These are phyloP conservation scores for Ceratocystis ficicola DNA, from an alignment of 2,329 filamentous ascomycete genomes.

Conservation along the genomic window DNA sequence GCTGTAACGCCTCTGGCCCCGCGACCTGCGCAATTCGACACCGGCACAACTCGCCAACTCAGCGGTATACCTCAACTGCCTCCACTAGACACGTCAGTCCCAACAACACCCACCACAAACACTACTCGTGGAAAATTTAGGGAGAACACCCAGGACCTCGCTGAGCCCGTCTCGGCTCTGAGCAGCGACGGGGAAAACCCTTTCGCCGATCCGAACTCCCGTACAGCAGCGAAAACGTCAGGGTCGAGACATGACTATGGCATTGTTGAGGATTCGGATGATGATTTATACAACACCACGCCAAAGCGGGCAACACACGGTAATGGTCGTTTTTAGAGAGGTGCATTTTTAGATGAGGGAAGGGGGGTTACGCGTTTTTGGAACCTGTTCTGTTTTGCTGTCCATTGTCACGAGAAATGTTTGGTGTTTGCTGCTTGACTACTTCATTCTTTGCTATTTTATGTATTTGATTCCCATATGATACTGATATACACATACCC, in stretches of 20 bases:
- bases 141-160: slow-evolving; percentile 26
- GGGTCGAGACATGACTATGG: slow-evolving; percentile 23
- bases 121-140: slow-evolving; percentile 29
- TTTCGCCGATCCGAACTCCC: slow-evolving; percentile 27
- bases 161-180: slow-evolving; percentile 26
- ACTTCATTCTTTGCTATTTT: neutral
- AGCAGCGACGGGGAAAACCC: slow-evolving; percentile 29
- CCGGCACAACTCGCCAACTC: slow-evolving; percentile 25
- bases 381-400: neutral
- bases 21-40: slow-evolving; percentile 28
- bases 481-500: neutral
- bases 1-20: slow-evolving; percentile 9
- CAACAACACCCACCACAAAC: slow-evolving; percentile 18
- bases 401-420: slow-evolving; percentile 7
- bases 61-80: slow-evolving; percentile 21
- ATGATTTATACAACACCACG: slow-evolving; percentile 34
- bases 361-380: neutral
- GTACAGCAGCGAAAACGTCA: slow-evolving; percentile 22
- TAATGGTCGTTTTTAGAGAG: neutral
- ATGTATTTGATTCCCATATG: slow-evolving; percentile 36
- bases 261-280: slow-evolving; percentile 27
- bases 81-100: slow-evolving; percentile 28
- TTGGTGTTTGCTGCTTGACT: neutral
- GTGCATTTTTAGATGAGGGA: neutral
- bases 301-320: slow-evolving; percentile 25